A percentile compares a stretch with the other conserved stretches of the same genome.
phyloP scores from a whole-genome alignment of 2,329 filamentous ascomycete species.

The Colletotrichum lindemuthianum region DNA sequence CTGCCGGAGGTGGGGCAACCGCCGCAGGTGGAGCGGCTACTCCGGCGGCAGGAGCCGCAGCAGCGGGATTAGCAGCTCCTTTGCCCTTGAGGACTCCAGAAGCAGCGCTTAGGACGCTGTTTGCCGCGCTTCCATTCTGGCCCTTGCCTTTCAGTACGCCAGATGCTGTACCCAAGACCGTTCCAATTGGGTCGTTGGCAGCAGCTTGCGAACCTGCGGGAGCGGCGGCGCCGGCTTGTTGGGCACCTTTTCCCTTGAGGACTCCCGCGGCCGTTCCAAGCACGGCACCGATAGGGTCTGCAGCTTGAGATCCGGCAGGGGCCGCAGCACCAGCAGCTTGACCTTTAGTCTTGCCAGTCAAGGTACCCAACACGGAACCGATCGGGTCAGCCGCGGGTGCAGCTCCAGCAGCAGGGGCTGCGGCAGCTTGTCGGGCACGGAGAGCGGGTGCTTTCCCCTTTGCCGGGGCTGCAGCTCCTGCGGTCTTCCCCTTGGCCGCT shows the following conservation, averaged over 20 bases:
- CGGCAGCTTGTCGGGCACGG: constrained; percentile 24
- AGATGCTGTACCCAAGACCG: constrained; percentile 21
- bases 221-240: constrained; percentile 11
- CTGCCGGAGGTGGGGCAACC: constrained; percentile 3
- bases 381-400: constrained; percentile 4
- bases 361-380: constrained; percentile 5
- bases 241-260: constrained; percentile 25
- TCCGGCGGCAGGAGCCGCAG: background rate
- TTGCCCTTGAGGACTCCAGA: constrained; percentile 25
- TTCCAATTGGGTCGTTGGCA: constrained; percentile 8
- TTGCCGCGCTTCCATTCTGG: too few relatives aligned
- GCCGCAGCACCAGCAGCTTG: constrained; percentile 23
- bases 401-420: constrained; percentile 2
- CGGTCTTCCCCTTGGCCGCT: constrained; percentile 14
- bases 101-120: constrained; percentile 18
- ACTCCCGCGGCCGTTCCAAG: constrained; percentile 29
- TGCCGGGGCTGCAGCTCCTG: constrained; percentile 5
- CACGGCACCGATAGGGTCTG: constrained; percentile 11
- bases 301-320: constrained; percentile 25
- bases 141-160: constrained; percentile 25
- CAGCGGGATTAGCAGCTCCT: constrained; percentile 14
- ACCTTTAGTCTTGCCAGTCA: constrained; percentile 7
- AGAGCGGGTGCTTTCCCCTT: constrained; percentile 15
- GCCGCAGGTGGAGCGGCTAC: background rate
- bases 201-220: constrained; percentile 14